These are phyloP conservation scores for Rhizopus arrhizus DNA, from an alignment of 371 early-diverging fungal genomes.

Conservation along the genomic window DNA sequence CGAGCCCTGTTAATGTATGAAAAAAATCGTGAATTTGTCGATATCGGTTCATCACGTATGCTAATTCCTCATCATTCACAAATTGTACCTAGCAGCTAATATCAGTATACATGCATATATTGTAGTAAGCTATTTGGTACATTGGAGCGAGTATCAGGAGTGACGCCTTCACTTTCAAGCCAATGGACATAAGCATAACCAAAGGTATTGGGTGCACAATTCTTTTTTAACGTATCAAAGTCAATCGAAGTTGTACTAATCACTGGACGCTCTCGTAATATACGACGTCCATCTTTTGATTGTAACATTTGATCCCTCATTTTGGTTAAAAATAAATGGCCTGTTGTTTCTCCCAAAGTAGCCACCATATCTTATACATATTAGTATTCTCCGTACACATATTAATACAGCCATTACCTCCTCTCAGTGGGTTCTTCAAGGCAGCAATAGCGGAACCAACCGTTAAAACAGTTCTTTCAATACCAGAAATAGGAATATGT, in stretches of 20 bases:
- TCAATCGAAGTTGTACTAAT: constrained; percentile 70
- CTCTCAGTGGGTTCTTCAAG: constrained; percentile 75
- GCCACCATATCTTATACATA: constrained; percentile 84
- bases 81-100: constrained; percentile 65
- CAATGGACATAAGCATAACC: constrained; percentile 84
- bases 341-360: constrained; percentile 89
- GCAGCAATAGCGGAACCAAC: constrained; percentile 79
- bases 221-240: constrained; percentile 60
- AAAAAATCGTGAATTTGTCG: constrained; percentile 94
- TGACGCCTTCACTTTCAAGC: constrained; percentile 77
- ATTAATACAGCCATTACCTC: constrained; percentile 55
- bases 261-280: constrained; percentile 79
- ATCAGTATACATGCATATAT: background rate
- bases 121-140: constrained; percentile 40
- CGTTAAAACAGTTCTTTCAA: constrained; percentile 68
- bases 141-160: constrained; percentile 83
- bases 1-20: constrained; percentile 85
- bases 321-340: constrained; percentile 58
- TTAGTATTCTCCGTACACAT: background rate
- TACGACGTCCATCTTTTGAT: constrained; percentile 75
- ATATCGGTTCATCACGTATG: constrained; percentile 92
- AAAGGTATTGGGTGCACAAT: constrained; percentile 77
- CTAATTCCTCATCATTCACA: constrained; percentile 87
- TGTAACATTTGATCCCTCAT: constrained; percentile 83
- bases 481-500: constrained; percentile 56